Evolutionary conservation across 23 red algal species (phyloP).

Genomic region (Gracilaria domingensis): DNA sequence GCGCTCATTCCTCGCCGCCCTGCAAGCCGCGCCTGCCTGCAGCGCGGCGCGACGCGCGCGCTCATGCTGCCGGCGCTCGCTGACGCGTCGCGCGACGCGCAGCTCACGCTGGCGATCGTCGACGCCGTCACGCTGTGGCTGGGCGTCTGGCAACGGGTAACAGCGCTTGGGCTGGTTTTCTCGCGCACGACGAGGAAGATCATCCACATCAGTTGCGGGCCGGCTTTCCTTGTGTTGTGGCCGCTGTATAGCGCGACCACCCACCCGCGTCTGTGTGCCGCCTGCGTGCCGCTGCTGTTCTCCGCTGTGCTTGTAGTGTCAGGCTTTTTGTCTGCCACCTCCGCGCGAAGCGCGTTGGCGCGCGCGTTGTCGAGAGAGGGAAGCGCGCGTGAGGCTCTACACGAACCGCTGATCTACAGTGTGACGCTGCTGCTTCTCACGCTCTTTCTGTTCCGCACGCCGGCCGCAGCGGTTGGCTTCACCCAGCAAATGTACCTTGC

Average conservation of each 20-base stretch:
- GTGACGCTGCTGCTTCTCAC: conserved; percentile 4
- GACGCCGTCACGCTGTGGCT: conserved; percentile 5
- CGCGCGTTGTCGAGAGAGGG: not conserved
- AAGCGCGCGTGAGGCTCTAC: no score
- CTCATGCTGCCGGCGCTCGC: not conserved
- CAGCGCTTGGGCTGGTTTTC: not conserved
- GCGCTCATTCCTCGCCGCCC: no score
- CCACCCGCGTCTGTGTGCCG: not conserved
- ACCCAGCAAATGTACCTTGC: conserved; percentile 98
- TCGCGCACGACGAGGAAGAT: conserved; percentile 27
- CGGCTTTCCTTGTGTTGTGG: conserved; percentile 16
- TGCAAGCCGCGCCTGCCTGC: not conserved
- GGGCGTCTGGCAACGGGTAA: conserved; percentile 13
- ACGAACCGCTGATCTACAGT: conserved; percentile 12
- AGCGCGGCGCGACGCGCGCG: no score
- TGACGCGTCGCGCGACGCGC: not conserved
- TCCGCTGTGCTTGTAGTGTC: not conserved
- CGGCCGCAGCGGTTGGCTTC: conserved; percentile 54
- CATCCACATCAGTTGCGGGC: conserved; percentile 32
- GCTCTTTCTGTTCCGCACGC: not conserved
- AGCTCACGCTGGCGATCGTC: not conserved
- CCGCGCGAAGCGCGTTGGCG: conserved; percentile 19
- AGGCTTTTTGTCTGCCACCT: not conserved
- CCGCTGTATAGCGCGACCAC: not conserved
- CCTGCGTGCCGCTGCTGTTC: conserved; percentile 8